These are phyloP conservation scores for Microcyclospora pomicola DNA, from an alignment of 2,329 filamentous ascomycete species.

Conservation along the genomic window DNA sequence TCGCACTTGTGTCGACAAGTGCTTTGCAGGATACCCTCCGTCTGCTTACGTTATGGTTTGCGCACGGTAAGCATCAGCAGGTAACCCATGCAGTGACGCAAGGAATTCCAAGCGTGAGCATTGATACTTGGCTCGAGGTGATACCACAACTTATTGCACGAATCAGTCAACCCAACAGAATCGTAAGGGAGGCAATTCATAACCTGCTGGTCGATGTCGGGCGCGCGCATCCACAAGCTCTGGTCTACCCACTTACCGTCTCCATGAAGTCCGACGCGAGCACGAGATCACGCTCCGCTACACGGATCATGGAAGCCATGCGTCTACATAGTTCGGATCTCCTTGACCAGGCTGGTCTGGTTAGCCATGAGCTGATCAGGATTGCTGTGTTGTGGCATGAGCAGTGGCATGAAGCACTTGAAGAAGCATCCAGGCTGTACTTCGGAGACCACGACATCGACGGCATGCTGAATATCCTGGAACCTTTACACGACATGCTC, in stretches of 20 bases:
- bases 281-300: slow-evolving; percentile 73
- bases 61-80: slow-evolving; percentile 74
- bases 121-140: slow-evolving; percentile 97
- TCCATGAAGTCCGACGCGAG: slow-evolving; percentile 92
- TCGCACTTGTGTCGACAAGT: slow-evolving; percentile 78
- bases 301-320: slow-evolving; percentile 96
- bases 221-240: slow-evolving; percentile 81
- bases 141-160: slow-evolving; percentile 94
- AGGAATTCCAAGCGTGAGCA: slow-evolving; percentile 79
- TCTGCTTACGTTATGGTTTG: slow-evolving; percentile 89
- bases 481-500: slow-evolving; percentile 80
- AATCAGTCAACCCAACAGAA: slow-evolving; percentile 87
- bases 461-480: slow-evolving; percentile 86
- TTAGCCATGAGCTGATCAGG: slow-evolving; percentile 91
- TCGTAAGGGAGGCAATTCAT: slow-evolving; percentile 82
- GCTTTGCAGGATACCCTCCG: slow-evolving; percentile 91
- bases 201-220: slow-evolving; percentile 86
- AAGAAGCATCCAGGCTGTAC: slow-evolving; percentile 91
- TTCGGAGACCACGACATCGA: slow-evolving; percentile 97
- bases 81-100: slow-evolving; percentile 82
- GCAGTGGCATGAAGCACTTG: slow-evolving; percentile 93
- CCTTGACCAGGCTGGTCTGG: slow-evolving; percentile 86
- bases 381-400: slow-evolving; percentile 98
- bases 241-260: slow-evolving; percentile 94
- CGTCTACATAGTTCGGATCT: slow-evolving; percentile 82